Conservation (phyloP, 192 early-diverging fungal species). For the Thoreauomyces humboldtii region DNA sequence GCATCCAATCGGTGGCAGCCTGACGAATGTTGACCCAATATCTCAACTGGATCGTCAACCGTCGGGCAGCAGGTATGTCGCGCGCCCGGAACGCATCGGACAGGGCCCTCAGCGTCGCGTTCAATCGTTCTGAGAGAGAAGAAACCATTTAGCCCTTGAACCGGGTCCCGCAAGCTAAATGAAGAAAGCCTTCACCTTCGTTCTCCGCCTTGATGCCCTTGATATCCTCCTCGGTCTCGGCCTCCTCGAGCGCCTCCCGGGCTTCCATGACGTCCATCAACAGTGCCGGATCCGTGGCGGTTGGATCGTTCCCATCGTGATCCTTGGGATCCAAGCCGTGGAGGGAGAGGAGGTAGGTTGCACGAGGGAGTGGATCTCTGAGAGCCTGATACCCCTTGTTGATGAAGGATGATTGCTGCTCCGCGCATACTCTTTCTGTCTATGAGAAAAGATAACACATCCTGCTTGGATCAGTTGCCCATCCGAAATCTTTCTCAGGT, state of each 20-base stretch:
- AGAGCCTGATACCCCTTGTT: conserved; percentile 87
- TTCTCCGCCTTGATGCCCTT: conserved; percentile 58
- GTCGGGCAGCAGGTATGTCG: conserved; percentile 58
- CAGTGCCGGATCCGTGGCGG: conserved; percentile 63
- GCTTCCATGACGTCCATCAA: conserved; percentile 82
- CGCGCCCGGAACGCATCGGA: conserved; percentile 52
- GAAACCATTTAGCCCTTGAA: background rate
- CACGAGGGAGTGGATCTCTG: conserved; percentile 73
- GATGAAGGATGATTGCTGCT: conserved; percentile 73
- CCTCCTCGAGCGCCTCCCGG: conserved; percentile 73
- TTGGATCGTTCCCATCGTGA: conserved; percentile 65
- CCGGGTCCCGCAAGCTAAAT: too few species aligned
- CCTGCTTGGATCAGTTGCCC: background rate
- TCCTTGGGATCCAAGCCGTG: conserved; percentile 49
- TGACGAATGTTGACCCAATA: conserved; percentile 69
- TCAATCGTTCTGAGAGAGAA: conserved; percentile 45
- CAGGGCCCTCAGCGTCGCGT: conserved; percentile 41
- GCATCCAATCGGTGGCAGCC: conserved; percentile 55
- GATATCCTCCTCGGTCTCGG: conserved; percentile 60
- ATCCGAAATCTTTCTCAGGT: background rate
- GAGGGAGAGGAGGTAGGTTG: conserved; percentile 71
- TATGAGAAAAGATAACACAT: background rate
- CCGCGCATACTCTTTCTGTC: conserved; percentile 59
- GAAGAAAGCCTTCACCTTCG: conserved; percentile 43
- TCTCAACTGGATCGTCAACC: conserved; percentile 68